Percentiles rank a stretch among this genome's conserved stretches.
Evolutionary conservation across 306 rosid species (phyloP).

Genomic region (Dalbergia cultrata): DNA sequence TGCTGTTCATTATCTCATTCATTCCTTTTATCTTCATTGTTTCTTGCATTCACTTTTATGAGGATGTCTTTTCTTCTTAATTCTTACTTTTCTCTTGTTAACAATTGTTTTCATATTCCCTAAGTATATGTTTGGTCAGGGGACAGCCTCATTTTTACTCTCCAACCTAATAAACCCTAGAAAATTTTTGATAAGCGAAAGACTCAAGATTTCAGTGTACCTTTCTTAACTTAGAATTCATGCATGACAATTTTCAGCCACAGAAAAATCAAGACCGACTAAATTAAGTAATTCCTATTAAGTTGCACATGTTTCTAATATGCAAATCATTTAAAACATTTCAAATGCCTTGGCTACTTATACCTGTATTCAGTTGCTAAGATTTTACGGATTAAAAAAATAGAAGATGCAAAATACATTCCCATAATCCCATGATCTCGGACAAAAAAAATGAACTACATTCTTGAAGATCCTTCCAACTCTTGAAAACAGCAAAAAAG

Average conservation of each 20-base stretch:
- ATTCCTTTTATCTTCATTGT: slow-evolving; percentile 12
- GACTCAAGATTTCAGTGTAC: not conserved
- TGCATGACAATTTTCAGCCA: too few species aligned
- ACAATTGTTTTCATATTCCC: too few species aligned
- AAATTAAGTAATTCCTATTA: too few species aligned
- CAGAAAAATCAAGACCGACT: too few species aligned
- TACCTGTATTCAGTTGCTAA: slow-evolving; percentile 98
- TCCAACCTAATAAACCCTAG: not conserved
- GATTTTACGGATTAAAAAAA: slow-evolving; percentile 93
- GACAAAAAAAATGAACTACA: slow-evolving; percentile 90
- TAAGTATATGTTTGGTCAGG: not conserved
- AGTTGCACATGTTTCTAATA: too few species aligned
- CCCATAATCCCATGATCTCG: slow-evolving; percentile 78
- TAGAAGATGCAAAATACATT: slow-evolving; percentile 94
- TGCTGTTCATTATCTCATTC: slow-evolving; percentile 26
- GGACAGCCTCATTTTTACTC: too few species aligned
- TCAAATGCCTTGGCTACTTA: slow-evolving; percentile 9
- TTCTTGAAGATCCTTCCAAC: slow-evolving; percentile 99
- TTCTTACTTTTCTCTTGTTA: too few species aligned
- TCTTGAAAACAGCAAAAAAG: slow-evolving; percentile 96
- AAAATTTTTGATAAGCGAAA: slow-evolving; percentile 8
- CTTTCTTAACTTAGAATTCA: not conserved
- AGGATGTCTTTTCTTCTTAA: not conserved
- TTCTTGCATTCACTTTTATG: not conserved
- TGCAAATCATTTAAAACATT: not conserved